Conservation (phyloP, 768 basidiomycete genomes). For the Pisolithus orientalis region DNA sequence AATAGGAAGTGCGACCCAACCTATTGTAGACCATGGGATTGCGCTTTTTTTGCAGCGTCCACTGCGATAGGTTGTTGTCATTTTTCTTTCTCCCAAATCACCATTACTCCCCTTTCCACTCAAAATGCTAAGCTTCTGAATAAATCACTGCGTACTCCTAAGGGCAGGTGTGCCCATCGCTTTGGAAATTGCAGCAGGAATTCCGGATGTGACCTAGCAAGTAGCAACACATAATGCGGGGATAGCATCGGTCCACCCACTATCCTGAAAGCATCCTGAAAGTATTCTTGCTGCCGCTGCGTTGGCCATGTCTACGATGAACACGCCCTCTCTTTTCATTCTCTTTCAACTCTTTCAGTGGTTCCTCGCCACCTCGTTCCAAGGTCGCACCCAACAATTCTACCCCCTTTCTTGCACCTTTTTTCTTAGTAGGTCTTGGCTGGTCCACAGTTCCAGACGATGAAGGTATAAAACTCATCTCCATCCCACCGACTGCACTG, state of each 20-base stretch:
- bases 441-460: conserved; percentile 14
- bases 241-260: not conserved
- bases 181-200: too few species aligned
- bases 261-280: conserved; percentile 36
- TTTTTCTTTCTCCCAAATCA: too few species aligned
- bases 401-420: conserved; percentile 48
- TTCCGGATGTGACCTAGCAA: not conserved
- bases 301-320: conserved; percentile 66
- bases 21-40: too few species aligned
- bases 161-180: too few species aligned
- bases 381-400: conserved; percentile 85
- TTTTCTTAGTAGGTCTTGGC: conserved; percentile 22
- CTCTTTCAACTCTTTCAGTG: conserved; percentile 45
- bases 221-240: not conserved
- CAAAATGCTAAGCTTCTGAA: too few species aligned
- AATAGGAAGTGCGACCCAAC: too few species aligned
- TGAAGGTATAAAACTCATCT: conserved; percentile 78
- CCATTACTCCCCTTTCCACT: too few species aligned
- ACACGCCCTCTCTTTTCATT: conserved; percentile 74
- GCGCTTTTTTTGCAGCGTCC: too few species aligned
- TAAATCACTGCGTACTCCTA: too few species aligned
- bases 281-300: conserved; percentile 89
- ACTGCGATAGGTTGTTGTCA: too few species aligned
- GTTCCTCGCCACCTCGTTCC: conserved; percentile 68
- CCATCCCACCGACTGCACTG: conserved; percentile 61